Percentiles rank a stretch among this genome's conserved stretches.
phyloP scores from a whole-genome alignment of 306 rosid genomes.

The Leucaena leucocephala region DNA sequence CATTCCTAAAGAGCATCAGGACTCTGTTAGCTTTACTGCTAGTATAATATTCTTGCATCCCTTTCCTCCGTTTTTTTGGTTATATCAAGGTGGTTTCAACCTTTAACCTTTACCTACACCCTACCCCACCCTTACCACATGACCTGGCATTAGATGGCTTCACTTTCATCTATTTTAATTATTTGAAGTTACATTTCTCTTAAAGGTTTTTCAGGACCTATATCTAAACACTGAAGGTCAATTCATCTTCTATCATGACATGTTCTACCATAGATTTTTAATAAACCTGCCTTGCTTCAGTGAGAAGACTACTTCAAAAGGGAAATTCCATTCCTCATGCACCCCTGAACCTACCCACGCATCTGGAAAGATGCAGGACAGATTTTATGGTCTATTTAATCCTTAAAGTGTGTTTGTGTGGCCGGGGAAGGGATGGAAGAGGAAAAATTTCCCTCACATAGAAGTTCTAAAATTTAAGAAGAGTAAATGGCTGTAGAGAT shows the following conservation, averaged over 20 bases:
- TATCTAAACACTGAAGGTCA: slow-evolving; percentile 4
- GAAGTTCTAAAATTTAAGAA: not conserved
- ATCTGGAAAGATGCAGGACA: not conserved
- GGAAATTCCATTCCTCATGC: not conserved
- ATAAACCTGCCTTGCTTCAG: slow-evolving; percentile 2
- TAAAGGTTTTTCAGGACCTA: not conserved
- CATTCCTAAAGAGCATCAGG: not conserved
- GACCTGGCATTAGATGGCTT: not conserved
- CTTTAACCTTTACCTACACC: not conserved
- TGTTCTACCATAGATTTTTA: slow-evolving; percentile 1
- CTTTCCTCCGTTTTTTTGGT: not conserved
- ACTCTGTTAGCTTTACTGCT: not conserved
- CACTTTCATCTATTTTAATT: not conserved
- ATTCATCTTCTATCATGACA: slow-evolving; percentile 11
- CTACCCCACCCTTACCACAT: not conserved
- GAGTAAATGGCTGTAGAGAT: not conserved
- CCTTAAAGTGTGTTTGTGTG: not conserved
- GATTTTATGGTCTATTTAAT: not conserved
- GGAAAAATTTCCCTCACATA: not conserved
- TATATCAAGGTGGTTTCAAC: not conserved
- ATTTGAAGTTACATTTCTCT: not conserved
- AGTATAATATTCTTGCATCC: not conserved
- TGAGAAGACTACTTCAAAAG: slow-evolving; percentile 15
- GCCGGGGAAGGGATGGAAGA: not conserved
- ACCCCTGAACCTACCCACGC: not conserved